Percentiles rank a stretch among this genome's conserved stretches.
These are phyloP conservation scores for Canna indica DNA, from an alignment of 176 grass and related monocot genomes.

Conservation along the genomic window DNA sequence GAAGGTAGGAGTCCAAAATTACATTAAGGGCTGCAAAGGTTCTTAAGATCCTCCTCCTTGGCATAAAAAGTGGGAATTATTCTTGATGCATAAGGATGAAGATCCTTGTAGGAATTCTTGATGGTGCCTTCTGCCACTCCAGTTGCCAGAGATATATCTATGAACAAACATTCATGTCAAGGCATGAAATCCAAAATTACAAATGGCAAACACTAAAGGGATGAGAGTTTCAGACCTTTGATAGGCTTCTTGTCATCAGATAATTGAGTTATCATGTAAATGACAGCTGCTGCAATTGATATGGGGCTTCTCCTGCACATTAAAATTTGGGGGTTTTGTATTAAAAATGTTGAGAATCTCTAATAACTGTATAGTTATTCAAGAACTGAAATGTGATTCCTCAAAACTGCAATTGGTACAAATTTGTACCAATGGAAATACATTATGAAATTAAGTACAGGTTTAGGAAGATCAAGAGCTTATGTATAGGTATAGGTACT, in stretches of 20 bases:
- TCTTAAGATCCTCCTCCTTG: conserved; percentile 8
- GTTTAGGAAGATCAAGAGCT: too few species aligned
- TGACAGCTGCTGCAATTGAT: conserved; percentile 10
- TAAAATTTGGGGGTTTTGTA: background rate
- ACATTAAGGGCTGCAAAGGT: conserved; percentile 6
- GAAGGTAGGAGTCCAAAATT: background rate
- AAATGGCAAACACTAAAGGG: background rate
- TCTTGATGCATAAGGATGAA: conserved; percentile 10
- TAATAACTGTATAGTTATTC: background rate
- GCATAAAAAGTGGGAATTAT: conserved; percentile 4
- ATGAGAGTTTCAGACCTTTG: background rate
- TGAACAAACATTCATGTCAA: background rate
- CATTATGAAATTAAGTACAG: background rate
- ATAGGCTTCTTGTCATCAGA: conserved; percentile 6
- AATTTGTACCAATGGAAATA: too few species aligned
- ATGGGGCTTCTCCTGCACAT: conserved; percentile 1
- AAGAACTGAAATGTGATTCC: background rate
- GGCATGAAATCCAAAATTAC: background rate
- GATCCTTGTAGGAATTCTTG: conserved; percentile 9
- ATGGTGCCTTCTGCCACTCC: conserved; percentile 13
- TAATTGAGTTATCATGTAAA: conserved; percentile 7
- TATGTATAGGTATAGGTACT: too few species aligned
- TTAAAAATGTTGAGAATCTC: background rate
- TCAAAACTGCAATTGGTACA: background rate
- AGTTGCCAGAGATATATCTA: conserved; percentile 9